Evolutionary conservation across 768 basidiomycete genomes (phyloP).

Genomic region (Cubamyces sp.): DNA sequence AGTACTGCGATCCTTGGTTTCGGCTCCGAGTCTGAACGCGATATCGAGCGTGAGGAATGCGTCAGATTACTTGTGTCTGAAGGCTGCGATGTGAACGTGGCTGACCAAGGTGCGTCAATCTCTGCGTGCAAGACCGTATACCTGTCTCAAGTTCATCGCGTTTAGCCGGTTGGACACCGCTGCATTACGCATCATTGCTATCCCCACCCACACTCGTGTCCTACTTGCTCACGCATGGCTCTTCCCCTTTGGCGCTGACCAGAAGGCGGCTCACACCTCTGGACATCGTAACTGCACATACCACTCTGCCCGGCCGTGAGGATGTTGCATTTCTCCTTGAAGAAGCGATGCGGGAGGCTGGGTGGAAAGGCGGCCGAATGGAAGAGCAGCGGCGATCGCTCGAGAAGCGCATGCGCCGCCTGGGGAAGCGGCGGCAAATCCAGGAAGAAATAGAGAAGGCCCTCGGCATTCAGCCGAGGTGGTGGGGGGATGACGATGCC

Average conservation of each 20-base stretch:
- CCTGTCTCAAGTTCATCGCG: not conserved
- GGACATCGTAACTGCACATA: constrained; percentile 87
- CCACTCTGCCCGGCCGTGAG: constrained; percentile 77
- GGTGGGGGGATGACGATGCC: constrained; percentile 64
- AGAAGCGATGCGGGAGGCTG: constrained; percentile 85
- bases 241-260: constrained; percentile 79
- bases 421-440: constrained; percentile 55
- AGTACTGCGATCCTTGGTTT: constrained; percentile 81
- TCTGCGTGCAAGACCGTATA: not conserved
- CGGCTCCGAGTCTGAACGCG: constrained; percentile 77
- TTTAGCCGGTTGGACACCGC: constrained; percentile 90
- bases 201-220: constrained; percentile 91
- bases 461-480: constrained; percentile 58
- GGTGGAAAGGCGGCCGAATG: constrained; percentile 80
- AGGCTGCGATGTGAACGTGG: constrained; percentile 64
- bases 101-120: constrained; percentile 62
- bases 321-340: constrained; percentile 87
- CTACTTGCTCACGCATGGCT: constrained; percentile 90
- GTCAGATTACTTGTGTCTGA: constrained; percentile 78
- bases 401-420: constrained; percentile 61
- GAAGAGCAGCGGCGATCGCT: constrained; percentile 63
- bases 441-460: constrained; percentile 61
- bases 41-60: constrained; percentile 90
- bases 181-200: constrained; percentile 89
- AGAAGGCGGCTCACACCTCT: constrained; percentile 81